Percentiles rank a stretch among this genome's conserved stretches.
Evolutionary conservation across 2,329 filamentous ascomycete species (phyloP).

Genomic region (Cordyceps farinosa): DNA sequence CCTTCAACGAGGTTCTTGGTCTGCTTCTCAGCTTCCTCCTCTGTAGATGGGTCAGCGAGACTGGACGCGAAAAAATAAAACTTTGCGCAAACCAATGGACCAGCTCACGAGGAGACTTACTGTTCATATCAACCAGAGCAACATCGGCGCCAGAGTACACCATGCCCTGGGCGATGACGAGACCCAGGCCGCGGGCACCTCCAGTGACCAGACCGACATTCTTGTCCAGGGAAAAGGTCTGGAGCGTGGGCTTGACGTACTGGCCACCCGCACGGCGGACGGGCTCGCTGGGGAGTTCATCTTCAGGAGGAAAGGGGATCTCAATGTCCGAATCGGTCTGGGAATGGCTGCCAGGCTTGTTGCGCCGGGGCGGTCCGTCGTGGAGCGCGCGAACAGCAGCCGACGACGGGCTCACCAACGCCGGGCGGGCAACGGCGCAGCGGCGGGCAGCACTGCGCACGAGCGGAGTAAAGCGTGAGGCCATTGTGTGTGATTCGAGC

Average conservation of each 20-base stretch:
- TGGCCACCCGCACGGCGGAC: slow-evolving; percentile 75
- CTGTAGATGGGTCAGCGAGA: slow-evolving; percentile 47
- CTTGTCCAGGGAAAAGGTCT: slow-evolving; percentile 80
- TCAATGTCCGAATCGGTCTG: slow-evolving; percentile 76
- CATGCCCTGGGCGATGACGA: slow-evolving; percentile 91
- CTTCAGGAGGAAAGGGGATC: slow-evolving; percentile 73
- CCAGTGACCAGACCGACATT: slow-evolving; percentile 84
- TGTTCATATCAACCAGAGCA: slow-evolving; percentile 91
- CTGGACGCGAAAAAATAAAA: not conserved
- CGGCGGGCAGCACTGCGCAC: slow-evolving; percentile 30
- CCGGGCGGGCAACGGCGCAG: slow-evolving; percentile 21
- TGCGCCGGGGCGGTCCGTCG: slow-evolving; percentile 31
- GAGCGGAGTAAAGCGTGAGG: slow-evolving; percentile 26
- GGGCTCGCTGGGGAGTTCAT: slow-evolving; percentile 65
- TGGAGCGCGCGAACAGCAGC: slow-evolving; percentile 31
- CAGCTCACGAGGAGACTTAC: slow-evolving; percentile 45
- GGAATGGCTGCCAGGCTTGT: slow-evolving; percentile 63
- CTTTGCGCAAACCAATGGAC: not conserved
- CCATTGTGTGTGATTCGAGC: slow-evolving; percentile 20
- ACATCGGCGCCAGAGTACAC: slow-evolving; percentile 84
- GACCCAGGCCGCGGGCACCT: slow-evolving; percentile 80
- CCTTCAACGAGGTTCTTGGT: slow-evolving; percentile 69
- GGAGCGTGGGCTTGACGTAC: slow-evolving; percentile 80
- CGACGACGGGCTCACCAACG: slow-evolving; percentile 22
- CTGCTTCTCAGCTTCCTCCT: slow-evolving; percentile 78